Conservation (phyloP, 306 rosid genomes). For the Ormosia emarginata region DNA sequence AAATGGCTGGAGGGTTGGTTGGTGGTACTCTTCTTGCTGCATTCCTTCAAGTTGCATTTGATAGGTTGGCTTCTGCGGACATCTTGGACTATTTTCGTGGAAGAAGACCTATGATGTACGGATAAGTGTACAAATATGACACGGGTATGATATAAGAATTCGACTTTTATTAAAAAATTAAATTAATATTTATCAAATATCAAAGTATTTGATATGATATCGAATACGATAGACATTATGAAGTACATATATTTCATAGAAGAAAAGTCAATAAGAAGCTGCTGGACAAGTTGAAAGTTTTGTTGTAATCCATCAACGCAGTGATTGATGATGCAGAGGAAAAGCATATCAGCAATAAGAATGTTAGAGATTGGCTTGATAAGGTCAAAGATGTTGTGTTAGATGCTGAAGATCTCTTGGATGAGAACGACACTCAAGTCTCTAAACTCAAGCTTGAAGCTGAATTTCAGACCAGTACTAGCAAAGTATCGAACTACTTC, state of each 20-base stretch:
- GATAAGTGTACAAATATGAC: too few species aligned
- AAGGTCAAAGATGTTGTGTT: not conserved
- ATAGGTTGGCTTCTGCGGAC: not conserved
- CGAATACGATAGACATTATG: too few species aligned
- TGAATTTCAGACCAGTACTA: not conserved
- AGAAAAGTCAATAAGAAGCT: not conserved
- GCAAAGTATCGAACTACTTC: too few species aligned
- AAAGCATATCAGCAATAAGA: not conserved
- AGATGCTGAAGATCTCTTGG: not conserved
- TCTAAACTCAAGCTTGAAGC: not conserved
- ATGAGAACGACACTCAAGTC: not conserved
- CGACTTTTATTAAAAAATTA: too few species aligned
- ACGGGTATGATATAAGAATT: too few species aligned
- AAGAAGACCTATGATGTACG: too few species aligned
- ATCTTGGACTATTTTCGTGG: not conserved
- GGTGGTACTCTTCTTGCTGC: constrained; percentile 28
- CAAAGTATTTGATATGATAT: too few species aligned
- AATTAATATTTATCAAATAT: too few species aligned
- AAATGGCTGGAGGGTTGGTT: not conserved
- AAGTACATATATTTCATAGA: too few species aligned
- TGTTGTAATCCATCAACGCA: not conserved
- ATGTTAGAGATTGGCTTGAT: not conserved
- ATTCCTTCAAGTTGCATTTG: not conserved
- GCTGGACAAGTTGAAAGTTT: not conserved
- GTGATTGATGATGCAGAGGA: not conserved